phyloP scores from a whole-genome alignment of 768 basidiomycete species.

The Suillus ampliporus region DNA sequence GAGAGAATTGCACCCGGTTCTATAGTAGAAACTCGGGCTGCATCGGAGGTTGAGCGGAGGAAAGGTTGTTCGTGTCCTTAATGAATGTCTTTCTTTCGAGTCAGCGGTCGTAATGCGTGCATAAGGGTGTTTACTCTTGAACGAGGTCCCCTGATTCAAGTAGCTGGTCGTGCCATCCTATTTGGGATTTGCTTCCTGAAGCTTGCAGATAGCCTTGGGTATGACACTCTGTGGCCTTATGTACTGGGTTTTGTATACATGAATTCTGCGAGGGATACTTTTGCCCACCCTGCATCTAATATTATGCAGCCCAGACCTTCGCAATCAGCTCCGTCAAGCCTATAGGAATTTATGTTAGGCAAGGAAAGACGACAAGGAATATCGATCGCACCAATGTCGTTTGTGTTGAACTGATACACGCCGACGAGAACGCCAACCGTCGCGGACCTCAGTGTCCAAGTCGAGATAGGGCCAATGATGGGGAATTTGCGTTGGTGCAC shows the following conservation, averaged over 20 bases:
- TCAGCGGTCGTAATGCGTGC: no score
- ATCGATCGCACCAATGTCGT: conserved; percentile 84
- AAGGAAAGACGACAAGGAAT: conserved; percentile 9
- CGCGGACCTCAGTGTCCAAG: conserved; percentile 78
- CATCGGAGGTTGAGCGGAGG: no score
- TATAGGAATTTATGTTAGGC: conserved; percentile 31
- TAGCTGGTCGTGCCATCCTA: no score
- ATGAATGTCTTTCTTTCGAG: no score
- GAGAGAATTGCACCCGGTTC: background rate
- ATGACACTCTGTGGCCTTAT: background rate
- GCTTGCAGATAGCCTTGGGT: no score
- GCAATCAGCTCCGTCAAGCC: conserved; percentile 87
- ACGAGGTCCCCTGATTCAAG: background rate
- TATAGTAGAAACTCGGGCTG: no score
- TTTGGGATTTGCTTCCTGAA: no score
- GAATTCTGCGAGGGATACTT: no score
- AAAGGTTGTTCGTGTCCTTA: no score
- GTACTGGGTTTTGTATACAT: background rate
- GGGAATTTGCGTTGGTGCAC: conserved; percentile 94
- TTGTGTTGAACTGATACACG: conserved; percentile 98
- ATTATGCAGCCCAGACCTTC: conserved; percentile 81
- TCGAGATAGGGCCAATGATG: conserved; percentile 64
- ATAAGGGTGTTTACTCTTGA: no score
- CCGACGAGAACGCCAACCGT: conserved; percentile 88
- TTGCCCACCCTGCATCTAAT: background rate